Base-by-base conservation (phyloP, 164 flowering plant genomes). In the Sedum album region DNA sequence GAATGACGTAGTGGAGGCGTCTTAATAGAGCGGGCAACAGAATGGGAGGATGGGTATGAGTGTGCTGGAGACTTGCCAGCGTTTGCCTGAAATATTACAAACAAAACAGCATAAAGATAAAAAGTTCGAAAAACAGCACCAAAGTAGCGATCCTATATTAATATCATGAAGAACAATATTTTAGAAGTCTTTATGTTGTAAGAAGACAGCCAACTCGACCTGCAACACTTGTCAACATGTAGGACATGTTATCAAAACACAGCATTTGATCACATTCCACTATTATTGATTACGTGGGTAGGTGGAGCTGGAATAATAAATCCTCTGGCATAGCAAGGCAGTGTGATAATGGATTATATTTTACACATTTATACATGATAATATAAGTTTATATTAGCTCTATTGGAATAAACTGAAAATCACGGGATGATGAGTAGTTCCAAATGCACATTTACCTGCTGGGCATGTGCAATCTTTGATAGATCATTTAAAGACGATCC, bases 401-500 rank as follows among this genome's bases (percentile, higher is more conserved):
- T 77, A 31, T 70, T 18, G 23, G 57, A 57, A 23, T 28, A 13
- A 3, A 57, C 62, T 9, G 3, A 3, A 57, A 6, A 28, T 28
- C 28, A 13, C 14, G 2, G 2, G 31, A 14, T 7, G 30, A 36
- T 21, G 11, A 36, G 17, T 17, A 63, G 25, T 33, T 60, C 3
- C 35, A n/a, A 53, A 8, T n/a, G 41, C 57, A 23, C 33, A 71
- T 49, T 31, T 77, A 88, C 96, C 93, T 84, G 93, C 30, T 80
- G 86, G 66, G 73, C 68, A 61, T 82, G 84, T n/a, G 72, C 73
- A 73, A 66, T 73, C 75, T 76, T 77, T 30, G 69, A 79, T 66
- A 68, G 78, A 74, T 87, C 89, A 55, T 81, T 84, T n/a, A 71
- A 70, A 65, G 84, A 53, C 38, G 70, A 9, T 18, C 83, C 82